phyloP scores from a whole-genome alignment of 768 basidiomycete species.

The Boletus rufocinnamomeus region DNA sequence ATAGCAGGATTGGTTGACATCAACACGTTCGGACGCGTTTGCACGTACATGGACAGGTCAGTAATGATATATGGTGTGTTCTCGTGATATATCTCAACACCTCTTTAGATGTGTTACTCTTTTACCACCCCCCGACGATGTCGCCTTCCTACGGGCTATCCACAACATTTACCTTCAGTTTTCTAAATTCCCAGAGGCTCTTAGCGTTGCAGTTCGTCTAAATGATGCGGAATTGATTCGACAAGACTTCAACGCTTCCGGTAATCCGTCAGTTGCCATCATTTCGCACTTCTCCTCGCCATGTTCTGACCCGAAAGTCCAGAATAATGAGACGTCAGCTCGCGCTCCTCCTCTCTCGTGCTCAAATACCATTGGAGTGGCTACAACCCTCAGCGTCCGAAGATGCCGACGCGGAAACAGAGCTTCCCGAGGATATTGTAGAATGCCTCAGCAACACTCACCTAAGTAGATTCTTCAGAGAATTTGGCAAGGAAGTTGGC shows the following conservation, averaged over 20 bases:
- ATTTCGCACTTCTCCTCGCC: neutral
- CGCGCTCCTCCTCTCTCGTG: slow-evolving; percentile 89
- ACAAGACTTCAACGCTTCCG: slow-evolving; percentile 86
- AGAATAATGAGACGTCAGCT: slow-evolving; percentile 94
- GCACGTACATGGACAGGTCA: slow-evolving; percentile 93
- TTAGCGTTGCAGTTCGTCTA: slow-evolving; percentile 82
- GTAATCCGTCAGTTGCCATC: slow-evolving; percentile 67
- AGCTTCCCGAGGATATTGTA: slow-evolving; percentile 77
- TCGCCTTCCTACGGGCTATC: slow-evolving; percentile 84
- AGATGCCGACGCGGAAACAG: slow-evolving; percentile 59
- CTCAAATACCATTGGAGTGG: slow-evolving; percentile 91
- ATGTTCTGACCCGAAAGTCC: neutral
- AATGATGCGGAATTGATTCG: slow-evolving; percentile 78
- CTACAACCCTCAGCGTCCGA: slow-evolving; percentile 56
- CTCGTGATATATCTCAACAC: slow-evolving; percentile 4
- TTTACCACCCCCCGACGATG: slow-evolving; percentile 90
- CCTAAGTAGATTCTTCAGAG: slow-evolving; percentile 81
- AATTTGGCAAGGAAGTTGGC: slow-evolving; percentile 92
- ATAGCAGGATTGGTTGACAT: slow-evolving; percentile 80
- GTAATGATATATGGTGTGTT: slow-evolving; percentile 25
- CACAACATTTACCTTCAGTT: slow-evolving; percentile 88
- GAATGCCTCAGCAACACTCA: slow-evolving; percentile 87
- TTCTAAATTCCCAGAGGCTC: slow-evolving; percentile 87
- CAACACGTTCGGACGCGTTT: slow-evolving; percentile 87
- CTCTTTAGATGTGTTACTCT: slow-evolving; percentile 75